Conservation (phyloP, 164 flowering plant species). For the Macadamia integrifolia region DNA sequence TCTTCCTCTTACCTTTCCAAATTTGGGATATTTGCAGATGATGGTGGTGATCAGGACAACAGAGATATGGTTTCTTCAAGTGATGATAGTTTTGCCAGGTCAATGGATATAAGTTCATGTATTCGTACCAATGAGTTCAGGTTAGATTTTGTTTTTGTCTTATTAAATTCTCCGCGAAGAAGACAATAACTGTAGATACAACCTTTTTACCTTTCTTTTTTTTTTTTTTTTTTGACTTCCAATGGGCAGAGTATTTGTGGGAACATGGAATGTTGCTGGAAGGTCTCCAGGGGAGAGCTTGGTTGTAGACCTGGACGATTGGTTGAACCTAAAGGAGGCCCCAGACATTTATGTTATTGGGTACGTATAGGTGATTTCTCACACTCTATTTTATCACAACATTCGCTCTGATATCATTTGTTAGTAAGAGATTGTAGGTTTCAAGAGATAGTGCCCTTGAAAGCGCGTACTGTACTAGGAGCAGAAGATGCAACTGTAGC, state of each 20-base stretch:
- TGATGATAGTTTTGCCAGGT: conserved; percentile 14
- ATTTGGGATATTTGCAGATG: conserved; percentile 19
- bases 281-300: conserved; percentile 62
- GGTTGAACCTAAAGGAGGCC: conserved; percentile 62
- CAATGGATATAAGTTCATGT: conserved; percentile 36
- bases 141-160: conserved; percentile 17
- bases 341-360: conserved; percentile 79
- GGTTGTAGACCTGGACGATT: conserved; percentile 66
- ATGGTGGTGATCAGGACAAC: conserved; percentile 26
- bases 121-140: conserved; percentile 40
- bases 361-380: conserved; percentile 38
- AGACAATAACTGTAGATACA: too few species aligned
- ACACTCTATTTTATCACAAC: too few species aligned
- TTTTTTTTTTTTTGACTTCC: neutral
- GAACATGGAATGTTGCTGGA: conserved; percentile 91
- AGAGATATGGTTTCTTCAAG: conserved; percentile 14
- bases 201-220: neutral
- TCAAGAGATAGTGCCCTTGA: conserved; percentile 79
- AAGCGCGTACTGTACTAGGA: conserved; percentile 50
- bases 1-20: too few species aligned
- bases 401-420: too few species aligned
- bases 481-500: conserved; percentile 58
- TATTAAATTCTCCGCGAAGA: too few species aligned
- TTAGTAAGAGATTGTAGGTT: conserved; percentile 40
- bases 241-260: conserved; percentile 56